Evolutionary conservation across 805 yeast genomes (phyloP).

Genomic region (Danielia oregonensis): DNA sequence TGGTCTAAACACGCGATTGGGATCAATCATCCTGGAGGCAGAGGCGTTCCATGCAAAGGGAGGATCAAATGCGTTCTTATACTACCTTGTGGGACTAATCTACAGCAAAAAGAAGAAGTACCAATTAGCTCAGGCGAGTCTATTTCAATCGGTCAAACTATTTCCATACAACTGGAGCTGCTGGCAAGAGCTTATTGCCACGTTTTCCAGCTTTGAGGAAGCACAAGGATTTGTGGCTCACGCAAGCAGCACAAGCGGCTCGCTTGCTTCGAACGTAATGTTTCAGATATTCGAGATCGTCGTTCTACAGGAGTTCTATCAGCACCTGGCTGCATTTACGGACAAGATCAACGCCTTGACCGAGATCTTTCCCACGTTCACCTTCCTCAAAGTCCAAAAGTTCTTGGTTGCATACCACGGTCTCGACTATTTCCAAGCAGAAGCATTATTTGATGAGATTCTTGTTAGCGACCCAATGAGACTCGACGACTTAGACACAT

Average conservation of each 20-base stretch:
- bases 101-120: constrained; percentile 59
- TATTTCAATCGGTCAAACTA: constrained; percentile 56
- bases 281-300: constrained; percentile 59
- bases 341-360: constrained; percentile 48
- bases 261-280: constrained; percentile 31
- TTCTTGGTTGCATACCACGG: constrained; percentile 81
- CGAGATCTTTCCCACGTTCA: constrained; percentile 64
- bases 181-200: constrained; percentile 75
- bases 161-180: constrained; percentile 93
- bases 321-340: constrained; percentile 51
- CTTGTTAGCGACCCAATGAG: constrained; percentile 75
- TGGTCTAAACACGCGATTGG: constrained; percentile 27
- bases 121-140: constrained; percentile 55
- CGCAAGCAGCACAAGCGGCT: constrained; percentile 32
- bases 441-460: constrained; percentile 70
- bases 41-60: constrained; percentile 26
- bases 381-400: constrained; percentile 72
- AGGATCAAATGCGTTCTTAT: constrained; percentile 51
- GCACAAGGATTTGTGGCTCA: constrained; percentile 41
- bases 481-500: constrained; percentile 86
- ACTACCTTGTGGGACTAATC: constrained; percentile 69
- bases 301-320: constrained; percentile 75
- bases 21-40: constrained; percentile 37
- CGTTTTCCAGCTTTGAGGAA: constrained; percentile 60
- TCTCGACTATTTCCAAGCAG: constrained; percentile 82